Base-by-base conservation (phyloP, 225 moss, liverwort and hornwort species). In the Straminergon stramineum region DNA sequence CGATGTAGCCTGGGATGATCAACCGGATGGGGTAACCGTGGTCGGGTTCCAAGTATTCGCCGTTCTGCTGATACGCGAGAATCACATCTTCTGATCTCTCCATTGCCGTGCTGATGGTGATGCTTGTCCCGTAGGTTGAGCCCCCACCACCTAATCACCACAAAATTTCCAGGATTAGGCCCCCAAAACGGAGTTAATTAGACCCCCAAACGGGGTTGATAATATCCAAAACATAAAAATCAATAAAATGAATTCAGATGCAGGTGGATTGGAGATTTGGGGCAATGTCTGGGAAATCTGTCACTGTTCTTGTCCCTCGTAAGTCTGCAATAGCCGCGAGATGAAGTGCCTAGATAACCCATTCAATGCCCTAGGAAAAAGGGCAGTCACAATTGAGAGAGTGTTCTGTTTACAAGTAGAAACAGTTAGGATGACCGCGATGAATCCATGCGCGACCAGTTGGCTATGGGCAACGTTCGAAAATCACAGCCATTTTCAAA, bases 11-110 rank as follows among this genome's bases (percentile, higher is more conserved):
- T 0, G 99, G 99, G 41, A 99, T 89, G 83, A 99, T 93, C 81
- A 97, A 61, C 68, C 99, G 93, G 76, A 99, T 92, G 45, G 99
- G 99, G 65, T 84, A 99, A 4, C 99, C 99, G 61, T 99, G 99
- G 66, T 99, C 99, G 10, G 99, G 99, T 52, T 95, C 94, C 88
- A 99, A 87, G 43, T 71, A 43, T 37, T 88, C 89, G 6, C 97
- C 99, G 87, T 97, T 99, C 83, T 99, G 99, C 83, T 99, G 82
- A 69, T 93, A 99, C 35, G 96, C 97, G 12, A 99, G 92, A 12
- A 99, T 24, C 21, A 96, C 94, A 45, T 99, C 99, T 67, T 94
- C 82, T 7, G 92, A 89, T 82, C 92, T 92, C 71, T 96, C 94
- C 94, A 97, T 89, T 53, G 97, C 97, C 6, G 88, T 90, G 34